Evolutionary conservation across 768 basidiomycete species (phyloP), one percentile per base, ranked within the genome.

Genomic region (Trametes meyenii): DNA sequence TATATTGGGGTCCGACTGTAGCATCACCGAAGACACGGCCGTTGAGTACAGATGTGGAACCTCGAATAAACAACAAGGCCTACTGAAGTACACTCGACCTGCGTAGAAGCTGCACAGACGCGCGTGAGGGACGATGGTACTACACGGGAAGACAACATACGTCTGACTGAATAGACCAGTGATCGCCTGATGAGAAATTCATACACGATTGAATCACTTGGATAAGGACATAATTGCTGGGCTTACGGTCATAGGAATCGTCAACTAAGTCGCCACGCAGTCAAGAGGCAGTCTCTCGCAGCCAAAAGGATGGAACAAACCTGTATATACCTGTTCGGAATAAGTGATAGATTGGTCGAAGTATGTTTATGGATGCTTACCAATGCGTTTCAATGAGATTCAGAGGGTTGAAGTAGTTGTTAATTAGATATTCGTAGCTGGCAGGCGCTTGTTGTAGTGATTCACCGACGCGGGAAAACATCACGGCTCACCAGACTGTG

Each of bases 391-490:
- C 11, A 17, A 23, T 16, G 24, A 43, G 26, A 29, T 29, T 29
- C 14, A 44, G 17, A 43, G 40, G 40, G n/a, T 55, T 55, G 53
- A 44, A 55, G 26, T 55, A 55, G 42, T 44, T 44, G 16, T 16
- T 39, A 1, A 55, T 42, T 4, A 55, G 24, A 44, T 55, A 55
- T 12, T 55, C 23, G n/a, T 55, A 55, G 17, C 53, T 55, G 40
- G 16, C 10, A 29, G 3, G n/a, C 16, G 13, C 5, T 11, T 19
- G 16, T 12, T 5, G 23, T 5, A 7, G 5, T 5, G n/a, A 13
- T 11, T 23, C 17, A 43, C 10, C 29, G 7, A 45, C 21, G 42
- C n/a, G 5, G 8, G 14, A 29, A 33, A 12, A 10, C 7, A 50
- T 16, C 7, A 12, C 17, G 19, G 7, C 50, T 19, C 21, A 51